These are phyloP conservation scores for Arachnopeziza araneosa DNA, from an alignment of 2,329 filamentous ascomycete species.

Conservation along the genomic window DNA sequence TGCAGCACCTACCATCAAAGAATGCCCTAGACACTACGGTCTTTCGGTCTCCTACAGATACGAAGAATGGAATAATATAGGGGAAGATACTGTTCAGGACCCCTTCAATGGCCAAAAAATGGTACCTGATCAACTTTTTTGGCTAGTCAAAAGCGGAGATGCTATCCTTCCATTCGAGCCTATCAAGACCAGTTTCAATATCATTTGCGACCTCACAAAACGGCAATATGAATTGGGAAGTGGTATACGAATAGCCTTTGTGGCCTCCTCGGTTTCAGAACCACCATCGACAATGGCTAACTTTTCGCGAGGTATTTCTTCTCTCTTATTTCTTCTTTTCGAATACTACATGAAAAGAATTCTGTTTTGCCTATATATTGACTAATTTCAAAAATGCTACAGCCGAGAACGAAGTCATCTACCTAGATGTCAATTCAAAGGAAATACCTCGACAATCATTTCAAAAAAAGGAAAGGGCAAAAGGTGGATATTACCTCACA, in stretches of 20 bases:
- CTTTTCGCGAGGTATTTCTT: neutral
- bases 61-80: neutral
- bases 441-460: neutral
- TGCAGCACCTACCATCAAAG: neutral
- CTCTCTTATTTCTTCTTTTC: no score
- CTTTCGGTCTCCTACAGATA: neutral
- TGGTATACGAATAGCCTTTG: neutral
- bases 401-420: constrained; percentile 2
- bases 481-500: neutral
- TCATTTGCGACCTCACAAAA: neutral
- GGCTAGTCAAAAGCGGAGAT: constrained; percentile 2
- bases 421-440: neutral
- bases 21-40: constrained; percentile 4
- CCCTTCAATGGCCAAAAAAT: neutral
- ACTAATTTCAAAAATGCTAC: neutral
- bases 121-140: constrained; percentile 4
- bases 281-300: neutral
- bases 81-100: neutral
- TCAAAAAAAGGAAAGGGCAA: neutral
- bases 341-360: no score
- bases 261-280: neutral
- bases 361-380: neutral
- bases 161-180: neutral
- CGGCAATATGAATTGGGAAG: neutral
- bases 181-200: neutral